Base-by-base conservation (phyloP, 176 grass and related monocot genomes). In the Rhynchospora pubera region DNA sequence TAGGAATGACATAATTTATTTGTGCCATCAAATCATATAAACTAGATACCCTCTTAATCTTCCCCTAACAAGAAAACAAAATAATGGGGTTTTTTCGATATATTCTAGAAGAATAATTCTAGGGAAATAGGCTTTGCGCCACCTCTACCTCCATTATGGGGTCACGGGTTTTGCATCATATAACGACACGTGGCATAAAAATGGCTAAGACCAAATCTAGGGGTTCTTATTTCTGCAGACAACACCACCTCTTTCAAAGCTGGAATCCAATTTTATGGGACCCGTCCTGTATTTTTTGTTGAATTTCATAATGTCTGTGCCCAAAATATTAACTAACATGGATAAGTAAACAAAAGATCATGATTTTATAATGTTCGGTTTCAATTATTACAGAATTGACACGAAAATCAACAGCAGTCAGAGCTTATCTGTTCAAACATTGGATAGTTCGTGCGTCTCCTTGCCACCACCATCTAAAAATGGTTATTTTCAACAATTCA, bases 71-170 rank as follows among this genome's bases (percentile, higher is more conserved):
- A 56, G 15, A 5, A 16, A 56, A 5, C 19, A 61, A 60, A 9
- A 8, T 22, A 60, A 60, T 22, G 18, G 58, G 8, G 0, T 61
- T 61, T 61, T 61, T 23, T 60, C 18, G 13, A 69, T 10, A 42
- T 9, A 19, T 19, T 24, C 4, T 24, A 73, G 69, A 73, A 15
- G 45, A 73, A 23, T 26, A 51, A 73, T 73, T 50, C 10, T 73
- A 73, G n/a, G 9, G 5, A 64, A 1, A 59, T 16, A 44, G 51
- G 13, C 2, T 21, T 42, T 22, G 9, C 6, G 15, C 15, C 79
- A 65, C 79, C 79, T 81, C 43, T 66, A 82, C 44, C 79, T 64
- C 79, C 60, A 82, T 82, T 82, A 82, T 82, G 56, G 60, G 44
- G 65, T 82, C 79, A 82, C 79, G 79, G 60, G 61, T 82, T 82